Base-by-base conservation (phyloP, 192 early-diverging fungal genomes). In the Gigaspora rosea region DNA sequence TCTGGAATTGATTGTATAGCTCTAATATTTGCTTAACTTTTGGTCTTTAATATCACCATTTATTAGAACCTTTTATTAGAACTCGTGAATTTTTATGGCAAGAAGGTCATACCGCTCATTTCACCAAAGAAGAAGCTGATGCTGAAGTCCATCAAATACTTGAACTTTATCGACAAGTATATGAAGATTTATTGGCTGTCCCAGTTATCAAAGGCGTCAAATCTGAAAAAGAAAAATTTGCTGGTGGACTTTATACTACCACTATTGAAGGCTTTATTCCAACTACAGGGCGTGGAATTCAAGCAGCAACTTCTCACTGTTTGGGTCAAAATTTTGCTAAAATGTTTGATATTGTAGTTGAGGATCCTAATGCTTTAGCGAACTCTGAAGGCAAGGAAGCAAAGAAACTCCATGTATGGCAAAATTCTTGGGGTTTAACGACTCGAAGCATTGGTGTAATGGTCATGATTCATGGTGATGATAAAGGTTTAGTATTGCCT, bases 71-170 rank as follows among this genome's bases (percentile, higher is more conserved):
- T 64, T 99, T 99, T 91, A 82, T 99, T 78, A 90, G 98, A 64
- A 98, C 98, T 20, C 94, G 98, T 74, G 98, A 99, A 88, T 99
- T 99, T 89, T 87, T 99, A 80, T 99, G 98, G 98, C 98, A 99
- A 83, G 98, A 99, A 85, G 98, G 98, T 63, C 98, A 99, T 84
- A 97, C 96, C 71, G 98, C 96, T 22, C 94, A 96, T 78, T 89
- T 95, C 64, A 96, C 93, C 73, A 90, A 95, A 86, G 90, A 94
- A 47, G 95, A 92, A 65, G 94, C 96, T 51, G 94, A 91, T 80
- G 69, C 54, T 6, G 98, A 99, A 84, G 96, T 97, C 18, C 84
- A 83, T 54, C 87, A 96, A 73, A 96, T 99, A 67, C 85, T 99
- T 77, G 94, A 96, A 36, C 86, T 98, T 69, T 99, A 99, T 88